Conservation (phyloP, 305 asterid species). For the Fraxinus sp. region DNA sequence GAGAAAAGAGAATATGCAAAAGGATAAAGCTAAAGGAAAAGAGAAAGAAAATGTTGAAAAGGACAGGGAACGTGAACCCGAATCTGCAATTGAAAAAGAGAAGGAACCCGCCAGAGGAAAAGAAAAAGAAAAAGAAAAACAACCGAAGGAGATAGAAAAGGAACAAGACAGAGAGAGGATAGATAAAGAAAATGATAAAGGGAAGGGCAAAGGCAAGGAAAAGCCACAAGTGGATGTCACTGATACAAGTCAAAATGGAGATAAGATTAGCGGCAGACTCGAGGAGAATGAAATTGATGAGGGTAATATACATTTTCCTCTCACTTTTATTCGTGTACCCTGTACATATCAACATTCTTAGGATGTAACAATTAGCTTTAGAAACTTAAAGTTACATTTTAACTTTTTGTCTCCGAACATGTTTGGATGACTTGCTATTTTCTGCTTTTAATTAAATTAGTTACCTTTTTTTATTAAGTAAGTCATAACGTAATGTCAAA, state of each 20-base stretch:
- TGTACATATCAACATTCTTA: conserved; percentile 4
- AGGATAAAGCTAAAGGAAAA: conserved; percentile 67
- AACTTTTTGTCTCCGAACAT: neutral
- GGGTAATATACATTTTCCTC: conserved; percentile 42
- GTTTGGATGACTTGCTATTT: neutral
- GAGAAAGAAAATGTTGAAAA: conserved; percentile 58
- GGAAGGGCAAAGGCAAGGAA: conserved; percentile 63
- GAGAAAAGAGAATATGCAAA: conserved; percentile 61
- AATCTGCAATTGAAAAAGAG: conserved; percentile 53
- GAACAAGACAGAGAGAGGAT: conserved; percentile 36
- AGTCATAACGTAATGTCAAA: neutral
- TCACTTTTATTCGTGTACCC: conserved; percentile 11
- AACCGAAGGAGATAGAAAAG: conserved; percentile 39
- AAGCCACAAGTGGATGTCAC: conserved; percentile 55
- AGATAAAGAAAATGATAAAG: conserved; percentile 56
- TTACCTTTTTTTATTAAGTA: neutral
- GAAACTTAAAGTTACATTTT: neutral
- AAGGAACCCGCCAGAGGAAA: conserved; percentile 56
- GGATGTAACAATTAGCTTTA: neutral
- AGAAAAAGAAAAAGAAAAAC: conserved; percentile 67
- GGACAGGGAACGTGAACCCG: conserved; percentile 56
- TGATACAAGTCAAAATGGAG: conserved; percentile 47
- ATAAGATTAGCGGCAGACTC: conserved; percentile 41
- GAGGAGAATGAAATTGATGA: conserved; percentile 63
- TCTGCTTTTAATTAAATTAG: neutral